Percentiles rank a stretch among this genome's conserved stretches.
phyloP scores from a whole-genome alignment of 169 alveolate species.

The Plasmodium blacklocki region DNA sequence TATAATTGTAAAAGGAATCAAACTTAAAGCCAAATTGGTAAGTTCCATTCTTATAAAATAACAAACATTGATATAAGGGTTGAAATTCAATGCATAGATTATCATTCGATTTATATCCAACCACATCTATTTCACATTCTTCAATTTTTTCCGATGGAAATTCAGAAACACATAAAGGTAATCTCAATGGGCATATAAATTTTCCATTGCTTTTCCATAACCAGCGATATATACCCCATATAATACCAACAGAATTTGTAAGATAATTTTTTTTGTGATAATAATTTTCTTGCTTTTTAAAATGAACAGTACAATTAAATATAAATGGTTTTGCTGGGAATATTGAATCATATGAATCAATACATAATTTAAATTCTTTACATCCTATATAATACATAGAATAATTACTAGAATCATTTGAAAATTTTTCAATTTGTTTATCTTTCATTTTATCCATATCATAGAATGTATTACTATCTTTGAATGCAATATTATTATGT shows the following conservation, averaged over 20 bases:
- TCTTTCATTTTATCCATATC: background rate
- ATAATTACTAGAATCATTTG: slow-evolving; percentile 15
- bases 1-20: slow-evolving; percentile 84
- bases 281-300: slow-evolving; percentile 35
- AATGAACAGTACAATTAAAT: slow-evolving; percentile 77
- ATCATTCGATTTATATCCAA: slow-evolving; percentile 77
- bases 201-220: slow-evolving; percentile 86
- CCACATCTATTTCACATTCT: slow-evolving; percentile 63
- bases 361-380: slow-evolving; percentile 57
- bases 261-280: background rate
- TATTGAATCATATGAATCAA: slow-evolving; percentile 57
- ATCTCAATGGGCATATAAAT: slow-evolving; percentile 81
- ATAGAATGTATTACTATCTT: no score
- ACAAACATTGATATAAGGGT: slow-evolving; percentile 86
- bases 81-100: slow-evolving; percentile 85
- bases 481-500: background rate
- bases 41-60: slow-evolving; percentile 83
- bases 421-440: background rate
- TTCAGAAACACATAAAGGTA: slow-evolving; percentile 78
- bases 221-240: slow-evolving; percentile 84
- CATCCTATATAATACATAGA: slow-evolving; percentile 71
- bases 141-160: slow-evolving; percentile 64
- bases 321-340: slow-evolving; percentile 76
- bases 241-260: slow-evolving; percentile 75
- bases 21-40: slow-evolving; percentile 87